phyloP scores from a whole-genome alignment of 306 rosid genomes.

The Quercus glauca region DNA sequence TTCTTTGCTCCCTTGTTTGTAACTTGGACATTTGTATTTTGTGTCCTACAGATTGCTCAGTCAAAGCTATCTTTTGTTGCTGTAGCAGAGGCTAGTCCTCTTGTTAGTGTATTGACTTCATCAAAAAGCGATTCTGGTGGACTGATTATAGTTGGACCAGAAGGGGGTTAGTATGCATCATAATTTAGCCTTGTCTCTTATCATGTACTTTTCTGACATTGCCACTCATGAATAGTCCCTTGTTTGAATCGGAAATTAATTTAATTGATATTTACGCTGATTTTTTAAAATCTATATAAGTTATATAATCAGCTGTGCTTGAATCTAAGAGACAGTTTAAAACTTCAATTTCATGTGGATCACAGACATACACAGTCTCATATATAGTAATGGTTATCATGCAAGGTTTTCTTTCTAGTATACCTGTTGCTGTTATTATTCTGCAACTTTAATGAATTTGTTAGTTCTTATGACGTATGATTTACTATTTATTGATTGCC shows the following conservation, averaged over 20 bases:
- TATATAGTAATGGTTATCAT: neutral
- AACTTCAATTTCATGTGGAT: neutral
- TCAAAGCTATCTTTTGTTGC: slow-evolving; percentile 76
- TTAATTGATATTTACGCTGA: neutral
- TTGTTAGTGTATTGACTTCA: slow-evolving; percentile 53
- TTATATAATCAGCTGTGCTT: too few species aligned
- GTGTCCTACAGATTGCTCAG: slow-evolving; percentile 49
- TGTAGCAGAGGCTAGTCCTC: slow-evolving; percentile 70
- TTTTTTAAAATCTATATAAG: neutral
- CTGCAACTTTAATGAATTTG: neutral
- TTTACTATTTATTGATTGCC: neutral
- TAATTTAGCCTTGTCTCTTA: neutral
- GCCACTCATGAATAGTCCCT: slow-evolving; percentile 2
- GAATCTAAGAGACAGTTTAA: too few species aligned
- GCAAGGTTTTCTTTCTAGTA: neutral
- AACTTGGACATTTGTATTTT: slow-evolving; percentile 22
- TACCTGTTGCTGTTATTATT: neutral
- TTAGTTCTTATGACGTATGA: neutral
- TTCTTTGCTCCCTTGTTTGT: neutral
- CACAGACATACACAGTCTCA: neutral
- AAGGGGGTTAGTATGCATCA: slow-evolving; percentile 66
- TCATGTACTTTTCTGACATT: neutral
- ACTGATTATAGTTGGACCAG: slow-evolving; percentile 80
- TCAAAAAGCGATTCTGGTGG: slow-evolving; percentile 50
- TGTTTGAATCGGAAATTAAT: neutral